phyloP scores from a whole-genome alignment of 805 yeast genomes.

The Candida vaughaniae region DNA sequence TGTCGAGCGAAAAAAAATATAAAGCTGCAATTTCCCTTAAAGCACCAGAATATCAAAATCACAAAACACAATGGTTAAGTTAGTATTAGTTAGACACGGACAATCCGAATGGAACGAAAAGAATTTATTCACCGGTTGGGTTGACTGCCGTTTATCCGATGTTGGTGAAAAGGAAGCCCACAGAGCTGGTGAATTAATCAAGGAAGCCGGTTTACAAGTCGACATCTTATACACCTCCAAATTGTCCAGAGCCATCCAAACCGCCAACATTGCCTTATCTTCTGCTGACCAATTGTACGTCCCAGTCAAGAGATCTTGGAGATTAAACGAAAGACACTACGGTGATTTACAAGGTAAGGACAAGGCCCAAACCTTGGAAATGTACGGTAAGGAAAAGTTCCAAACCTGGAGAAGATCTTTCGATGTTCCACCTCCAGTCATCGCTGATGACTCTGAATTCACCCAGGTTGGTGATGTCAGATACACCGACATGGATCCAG shows the following conservation, averaged over 20 bases:
- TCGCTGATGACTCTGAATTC: constrained; percentile 73
- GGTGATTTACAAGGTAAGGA: constrained; percentile 99
- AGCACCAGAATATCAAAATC: too few relatives aligned
- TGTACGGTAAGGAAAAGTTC: constrained; percentile 90
- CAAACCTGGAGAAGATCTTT: constrained; percentile 96
- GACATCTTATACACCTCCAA: constrained; percentile 89
- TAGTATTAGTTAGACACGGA: constrained; percentile 96
- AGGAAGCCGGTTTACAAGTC: constrained; percentile 81
- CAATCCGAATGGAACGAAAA: constrained; percentile 99
- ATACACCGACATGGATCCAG: constrained; percentile 80
- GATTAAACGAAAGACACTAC: constrained; percentile 98
- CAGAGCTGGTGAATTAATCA: constrained; percentile 89
- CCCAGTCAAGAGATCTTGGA: constrained; percentile 94
- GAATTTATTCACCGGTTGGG: constrained; percentile 99
- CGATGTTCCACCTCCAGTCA: constrained; percentile 93
- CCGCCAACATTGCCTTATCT: constrained; percentile 92
- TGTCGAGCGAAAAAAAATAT: constrained; percentile 10
- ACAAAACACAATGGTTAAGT: constrained; percentile 48
- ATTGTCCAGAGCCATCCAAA: constrained; percentile 92
- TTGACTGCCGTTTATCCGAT: constrained; percentile 82
- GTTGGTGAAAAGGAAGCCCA: constrained; percentile 87
- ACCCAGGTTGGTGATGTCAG: constrained; percentile 85
- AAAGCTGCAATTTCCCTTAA: background rate
- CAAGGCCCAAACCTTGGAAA: constrained; percentile 87
- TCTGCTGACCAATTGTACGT: constrained; percentile 86